Conservation (phyloP, 225 moss, liverwort and hornwort species). For the Polytrichum commune region DNA sequence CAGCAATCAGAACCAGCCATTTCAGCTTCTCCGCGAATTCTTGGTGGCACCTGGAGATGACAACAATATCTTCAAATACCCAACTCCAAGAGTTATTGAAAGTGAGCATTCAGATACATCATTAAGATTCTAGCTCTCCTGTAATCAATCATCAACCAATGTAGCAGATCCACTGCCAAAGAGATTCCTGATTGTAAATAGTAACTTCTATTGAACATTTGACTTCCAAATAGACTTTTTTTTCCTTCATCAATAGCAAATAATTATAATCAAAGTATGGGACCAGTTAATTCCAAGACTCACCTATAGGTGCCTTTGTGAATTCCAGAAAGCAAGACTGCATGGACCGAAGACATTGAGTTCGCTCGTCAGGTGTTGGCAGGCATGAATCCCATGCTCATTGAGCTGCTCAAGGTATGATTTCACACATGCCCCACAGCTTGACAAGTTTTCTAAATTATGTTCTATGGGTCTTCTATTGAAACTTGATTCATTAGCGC, state of each 20-base stretch:
- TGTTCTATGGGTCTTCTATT: too few relatives aligned
- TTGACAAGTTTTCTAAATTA: too few relatives aligned
- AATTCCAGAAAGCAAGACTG: conserved; percentile 34
- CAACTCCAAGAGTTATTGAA: conserved; percentile 36
- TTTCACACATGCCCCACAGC: neutral
- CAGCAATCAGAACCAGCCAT: conserved; percentile 20
- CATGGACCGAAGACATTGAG: conserved; percentile 64
- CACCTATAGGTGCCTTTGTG: neutral
- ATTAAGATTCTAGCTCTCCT: too few relatives aligned
- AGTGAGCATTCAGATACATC: conserved; percentile 5
- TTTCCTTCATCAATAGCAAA: too few relatives aligned
- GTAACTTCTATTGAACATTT: too few relatives aligned
- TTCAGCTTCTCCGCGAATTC: conserved; percentile 35
- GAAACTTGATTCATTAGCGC: too few relatives aligned
- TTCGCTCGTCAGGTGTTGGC: conserved; percentile 66
- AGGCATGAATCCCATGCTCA: conserved; percentile 57
- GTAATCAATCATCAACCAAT: too few relatives aligned
- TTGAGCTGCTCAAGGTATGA: conserved; percentile 32
- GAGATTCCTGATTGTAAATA: too few relatives aligned
- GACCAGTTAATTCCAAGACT: too few relatives aligned
- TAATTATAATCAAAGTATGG: too few relatives aligned
- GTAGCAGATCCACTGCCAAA: too few relatives aligned
- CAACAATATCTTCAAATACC: conserved; percentile 28
- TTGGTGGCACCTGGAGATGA: conserved; percentile 21
- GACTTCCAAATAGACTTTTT: too few relatives aligned